phyloP scores from a whole-genome alignment of 306 rosid genomes.

The Cotoneaster glaucophyllus region DNA sequence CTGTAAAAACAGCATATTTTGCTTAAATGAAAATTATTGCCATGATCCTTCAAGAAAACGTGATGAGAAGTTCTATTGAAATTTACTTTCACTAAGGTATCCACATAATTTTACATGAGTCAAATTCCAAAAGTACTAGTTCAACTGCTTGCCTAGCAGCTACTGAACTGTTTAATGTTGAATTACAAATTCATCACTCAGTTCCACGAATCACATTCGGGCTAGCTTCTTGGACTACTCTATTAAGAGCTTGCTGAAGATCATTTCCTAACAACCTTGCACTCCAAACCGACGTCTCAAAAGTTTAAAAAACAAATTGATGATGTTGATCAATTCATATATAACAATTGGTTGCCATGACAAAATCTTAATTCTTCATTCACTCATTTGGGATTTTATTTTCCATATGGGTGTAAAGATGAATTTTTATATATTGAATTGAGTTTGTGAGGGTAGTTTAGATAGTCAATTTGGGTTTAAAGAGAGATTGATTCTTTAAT shows the following conservation, averaged over 20 bases:
- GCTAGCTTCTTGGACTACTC: neutral
- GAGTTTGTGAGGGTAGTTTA: too few species aligned
- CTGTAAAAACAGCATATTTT: conserved; percentile 20
- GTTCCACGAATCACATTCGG: neutral
- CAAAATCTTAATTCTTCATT: too few species aligned
- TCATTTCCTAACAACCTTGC: neutral
- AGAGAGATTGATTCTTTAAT: too few species aligned
- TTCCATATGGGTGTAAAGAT: too few species aligned
- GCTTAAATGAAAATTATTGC: neutral
- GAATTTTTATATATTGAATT: too few species aligned
- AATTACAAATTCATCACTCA: too few species aligned
- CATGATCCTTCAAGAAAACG: neutral
- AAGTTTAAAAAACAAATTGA: neutral
- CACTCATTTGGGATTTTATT: too few species aligned
- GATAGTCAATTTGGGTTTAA: too few species aligned
- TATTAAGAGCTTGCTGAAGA: neutral
- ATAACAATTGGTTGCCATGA: too few species aligned
- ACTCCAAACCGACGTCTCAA: neutral
- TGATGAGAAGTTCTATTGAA: neutral
- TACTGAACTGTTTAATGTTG: neutral
- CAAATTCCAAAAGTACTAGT: neutral
- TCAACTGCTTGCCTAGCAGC: neutral
- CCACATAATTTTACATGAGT: neutral
- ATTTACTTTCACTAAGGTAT: neutral
- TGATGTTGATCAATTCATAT: neutral